Conservation (phyloP, 129 eudicot genomes). For the Rutidosis leptorrhynchoides region DNA sequence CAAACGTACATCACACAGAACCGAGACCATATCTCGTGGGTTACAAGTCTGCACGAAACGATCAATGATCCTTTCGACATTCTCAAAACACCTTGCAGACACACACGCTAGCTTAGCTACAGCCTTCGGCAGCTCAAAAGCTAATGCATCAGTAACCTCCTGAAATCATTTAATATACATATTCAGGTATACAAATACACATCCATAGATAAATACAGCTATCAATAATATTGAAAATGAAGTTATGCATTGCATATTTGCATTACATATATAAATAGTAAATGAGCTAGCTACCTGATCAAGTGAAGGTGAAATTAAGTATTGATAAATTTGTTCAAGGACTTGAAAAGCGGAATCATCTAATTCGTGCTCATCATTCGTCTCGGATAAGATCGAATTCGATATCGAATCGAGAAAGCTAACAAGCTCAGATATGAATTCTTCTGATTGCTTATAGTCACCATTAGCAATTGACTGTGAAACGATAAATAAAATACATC, state of each 20-base stretch:
- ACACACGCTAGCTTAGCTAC: slow-evolving; percentile 58
- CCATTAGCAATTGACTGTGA: slow-evolving; percentile 54
- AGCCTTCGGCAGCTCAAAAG: slow-evolving; percentile 78
- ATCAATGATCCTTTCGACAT: slow-evolving; percentile 49
- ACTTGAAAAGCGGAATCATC: slow-evolving; percentile 40
- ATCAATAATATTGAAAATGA: background rate
- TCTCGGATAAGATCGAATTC: slow-evolving; percentile 37
- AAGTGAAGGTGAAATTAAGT: slow-evolving; percentile 44
- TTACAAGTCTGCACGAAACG: slow-evolving; percentile 49
- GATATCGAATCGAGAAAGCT: slow-evolving; percentile 47
- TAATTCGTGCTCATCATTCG: slow-evolving; percentile 35
- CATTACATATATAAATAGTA: background rate
- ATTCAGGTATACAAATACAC: background rate
- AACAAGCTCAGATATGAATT: slow-evolving; percentile 43
- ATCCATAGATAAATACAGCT: background rate
- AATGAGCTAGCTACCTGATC: slow-evolving; percentile 49
- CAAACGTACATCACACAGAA: slow-evolving; percentile 70
- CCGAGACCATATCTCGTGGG: slow-evolving; percentile 85
- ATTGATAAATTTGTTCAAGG: slow-evolving; percentile 41
- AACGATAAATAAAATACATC: background rate
- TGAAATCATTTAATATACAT: slow-evolving; percentile 20
- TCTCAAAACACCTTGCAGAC: slow-evolving; percentile 59
- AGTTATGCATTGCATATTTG: background rate
- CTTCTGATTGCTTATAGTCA: slow-evolving; percentile 45
- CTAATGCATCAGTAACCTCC: slow-evolving; percentile 71